Conservation (phyloP, 2,329 filamentous ascomycete species). For the Fusarium sp. region DNA sequence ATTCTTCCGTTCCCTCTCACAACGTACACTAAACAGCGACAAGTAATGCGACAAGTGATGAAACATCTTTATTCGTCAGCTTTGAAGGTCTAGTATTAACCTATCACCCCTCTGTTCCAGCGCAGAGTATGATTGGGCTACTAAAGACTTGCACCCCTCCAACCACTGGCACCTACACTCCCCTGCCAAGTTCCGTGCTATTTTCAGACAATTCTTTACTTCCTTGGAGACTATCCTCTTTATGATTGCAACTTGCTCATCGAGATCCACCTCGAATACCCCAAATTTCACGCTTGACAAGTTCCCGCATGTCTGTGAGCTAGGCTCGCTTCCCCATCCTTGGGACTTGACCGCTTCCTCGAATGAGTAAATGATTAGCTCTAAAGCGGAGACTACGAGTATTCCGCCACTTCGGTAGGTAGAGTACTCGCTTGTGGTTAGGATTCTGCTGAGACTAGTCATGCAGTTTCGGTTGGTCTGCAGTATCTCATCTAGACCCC, state of each 20-base stretch:
- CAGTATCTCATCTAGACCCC: not conserved
- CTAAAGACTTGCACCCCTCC: not conserved
- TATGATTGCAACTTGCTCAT: not conserved
- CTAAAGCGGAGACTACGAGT: not conserved
- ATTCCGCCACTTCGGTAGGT: slow-evolving; percentile 1
- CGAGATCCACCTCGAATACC: slow-evolving; percentile 1
- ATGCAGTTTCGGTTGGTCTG: not conserved
- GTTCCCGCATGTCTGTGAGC: not conserved
- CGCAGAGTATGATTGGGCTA: not conserved
- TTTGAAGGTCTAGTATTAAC: not conserved
- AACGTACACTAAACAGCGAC: not conserved
- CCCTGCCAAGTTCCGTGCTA: not conserved
- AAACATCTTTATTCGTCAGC: not conserved
- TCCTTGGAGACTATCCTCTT: not conserved
- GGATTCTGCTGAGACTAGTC: not conserved
- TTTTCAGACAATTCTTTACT: not conserved
- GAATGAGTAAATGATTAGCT: slow-evolving; percentile 5
- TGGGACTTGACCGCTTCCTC: not conserved
- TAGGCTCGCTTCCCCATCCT: not conserved
- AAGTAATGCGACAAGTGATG: too few species aligned
- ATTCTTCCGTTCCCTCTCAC: not conserved
- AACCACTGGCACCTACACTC: not conserved
- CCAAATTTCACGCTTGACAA: slow-evolving; percentile 7
- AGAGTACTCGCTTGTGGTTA: not conserved
- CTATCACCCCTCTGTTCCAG: not conserved